phyloP scores from a whole-genome alignment of 169 alveolate genomes.

The Miamiensis avidus region DNA sequence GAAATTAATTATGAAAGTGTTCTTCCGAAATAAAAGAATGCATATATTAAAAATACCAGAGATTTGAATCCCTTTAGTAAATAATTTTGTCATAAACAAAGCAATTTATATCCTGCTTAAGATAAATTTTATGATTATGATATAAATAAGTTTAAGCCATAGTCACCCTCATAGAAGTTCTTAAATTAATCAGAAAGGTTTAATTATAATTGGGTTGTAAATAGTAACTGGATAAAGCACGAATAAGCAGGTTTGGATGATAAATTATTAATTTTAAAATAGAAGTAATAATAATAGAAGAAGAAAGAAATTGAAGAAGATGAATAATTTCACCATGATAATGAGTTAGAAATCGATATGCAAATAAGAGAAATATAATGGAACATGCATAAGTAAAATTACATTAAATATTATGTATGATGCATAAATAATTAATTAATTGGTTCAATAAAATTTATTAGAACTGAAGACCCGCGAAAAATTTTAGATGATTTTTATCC shows the following conservation, averaged over 20 bases:
- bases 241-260: too few relatives aligned
- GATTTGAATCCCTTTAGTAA: neutral
- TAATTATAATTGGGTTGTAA: neutral
- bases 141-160: too few relatives aligned
- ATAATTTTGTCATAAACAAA: too few relatives aligned
- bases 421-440: neutral
- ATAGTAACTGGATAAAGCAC: too few relatives aligned
- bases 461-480: neutral
- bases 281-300: neutral
- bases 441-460: too few relatives aligned
- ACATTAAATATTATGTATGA: too few relatives aligned
- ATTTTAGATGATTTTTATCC: neutral
- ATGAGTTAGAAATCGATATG: neutral
- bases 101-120: neutral
- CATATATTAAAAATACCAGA: neutral
- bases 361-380: neutral
- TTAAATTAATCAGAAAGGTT: too few relatives aligned
- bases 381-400: neutral
- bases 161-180: neutral
- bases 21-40: neutral
- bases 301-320: neutral
- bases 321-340: too few relatives aligned
- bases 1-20: neutral
- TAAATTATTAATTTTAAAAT: too few relatives aligned
- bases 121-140: too few relatives aligned